Conservation (phyloP, 2,329 filamentous ascomycete species). For the Blastomyces parvus region DNA sequence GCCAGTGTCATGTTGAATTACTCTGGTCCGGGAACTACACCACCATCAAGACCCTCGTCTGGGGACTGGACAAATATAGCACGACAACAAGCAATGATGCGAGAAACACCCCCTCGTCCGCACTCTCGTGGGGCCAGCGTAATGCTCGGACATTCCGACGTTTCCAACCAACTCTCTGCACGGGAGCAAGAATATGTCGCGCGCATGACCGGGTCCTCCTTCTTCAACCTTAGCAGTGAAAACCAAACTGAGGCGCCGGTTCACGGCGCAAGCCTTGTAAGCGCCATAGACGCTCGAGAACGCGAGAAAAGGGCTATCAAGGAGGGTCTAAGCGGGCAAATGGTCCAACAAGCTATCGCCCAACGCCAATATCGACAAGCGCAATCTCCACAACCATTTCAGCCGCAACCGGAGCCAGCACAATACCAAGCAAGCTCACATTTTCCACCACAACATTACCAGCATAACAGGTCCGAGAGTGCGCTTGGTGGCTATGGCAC, state of each 20-base stretch:
- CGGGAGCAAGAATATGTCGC: constrained; percentile 85
- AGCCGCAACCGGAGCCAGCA: constrained; percentile 26
- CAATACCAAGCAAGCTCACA: constrained; percentile 21
- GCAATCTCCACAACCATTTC: constrained; percentile 24
- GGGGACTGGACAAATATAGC: constrained; percentile 32
- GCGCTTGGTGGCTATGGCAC: neutral
- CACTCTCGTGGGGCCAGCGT: constrained; percentile 51
- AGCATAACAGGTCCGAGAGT: constrained; percentile 9
- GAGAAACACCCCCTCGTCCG: constrained; percentile 40
- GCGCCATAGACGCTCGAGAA: constrained; percentile 70
- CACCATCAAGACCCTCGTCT: constrained; percentile 26
- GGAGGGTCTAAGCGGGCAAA: constrained; percentile 57
- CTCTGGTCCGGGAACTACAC: constrained; percentile 41
- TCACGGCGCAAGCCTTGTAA: constrained; percentile 56
- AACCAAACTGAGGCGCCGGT: constrained; percentile 43
- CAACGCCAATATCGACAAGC: constrained; percentile 53
- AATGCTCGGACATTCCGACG: constrained; percentile 43
- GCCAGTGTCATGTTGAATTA: constrained; percentile 45
- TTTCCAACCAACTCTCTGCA: constrained; percentile 60
- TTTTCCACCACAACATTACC: constrained; percentile 14
- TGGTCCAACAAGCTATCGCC: constrained; percentile 63
- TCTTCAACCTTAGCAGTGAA: constrained; percentile 56
- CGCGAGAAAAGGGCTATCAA: constrained; percentile 64
- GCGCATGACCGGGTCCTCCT: constrained; percentile 64
- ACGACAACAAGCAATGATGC: constrained; percentile 28